Evolutionary conservation across 306 rosid species (phyloP), one percentile per base, ranked within the genome.

Genomic region (Carpinus fangiana): DNA sequence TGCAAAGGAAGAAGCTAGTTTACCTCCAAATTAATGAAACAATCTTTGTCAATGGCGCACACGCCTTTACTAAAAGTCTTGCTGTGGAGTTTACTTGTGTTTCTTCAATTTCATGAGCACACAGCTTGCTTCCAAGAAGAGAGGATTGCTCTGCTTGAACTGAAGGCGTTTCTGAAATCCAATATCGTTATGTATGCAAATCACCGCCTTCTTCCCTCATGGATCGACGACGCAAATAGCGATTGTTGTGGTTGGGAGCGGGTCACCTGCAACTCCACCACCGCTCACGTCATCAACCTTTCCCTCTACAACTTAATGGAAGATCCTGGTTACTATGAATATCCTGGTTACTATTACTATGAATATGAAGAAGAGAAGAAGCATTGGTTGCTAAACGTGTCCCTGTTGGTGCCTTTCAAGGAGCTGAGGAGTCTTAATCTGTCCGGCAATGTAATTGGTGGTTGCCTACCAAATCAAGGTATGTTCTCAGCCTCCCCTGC

Each of bases 231-330:
- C 28, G 1, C 51, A 68, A 68, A 17, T 2, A 68, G 73, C 8
- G 73, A 43, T 3, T 68, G 73, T 8, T 68, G 73, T 68, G 26
- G 4, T n/a, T 68, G 73, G 73, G 52, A 68, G 16, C 2, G 23
- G 12, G 28, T 68, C 73, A 68, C 28, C 1, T 68, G 73, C 51
- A 21, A 43, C 26, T 38, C 31, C 16, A n/a, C 73, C 50, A 17
- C 73, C 48, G 52, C 52, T 68, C 73, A n/a, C 14, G 52, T 68
- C 14, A 68, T 68, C 26, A 13, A 41, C 0, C 52, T 68, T 5
- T 68, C 52, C 52, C 73, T 43, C 23, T 10, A 55, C 9, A 18
- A 55, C 7, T 1, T n/a, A n/a, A 7, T 6, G 12, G 11, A 55
- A 18, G 11, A 55, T 31, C 34, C 34, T 31, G 2, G 0, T 31